Evolutionary conservation across 2,329 filamentous ascomycete species (phyloP).

Genomic region (Coniella lustricola): DNA sequence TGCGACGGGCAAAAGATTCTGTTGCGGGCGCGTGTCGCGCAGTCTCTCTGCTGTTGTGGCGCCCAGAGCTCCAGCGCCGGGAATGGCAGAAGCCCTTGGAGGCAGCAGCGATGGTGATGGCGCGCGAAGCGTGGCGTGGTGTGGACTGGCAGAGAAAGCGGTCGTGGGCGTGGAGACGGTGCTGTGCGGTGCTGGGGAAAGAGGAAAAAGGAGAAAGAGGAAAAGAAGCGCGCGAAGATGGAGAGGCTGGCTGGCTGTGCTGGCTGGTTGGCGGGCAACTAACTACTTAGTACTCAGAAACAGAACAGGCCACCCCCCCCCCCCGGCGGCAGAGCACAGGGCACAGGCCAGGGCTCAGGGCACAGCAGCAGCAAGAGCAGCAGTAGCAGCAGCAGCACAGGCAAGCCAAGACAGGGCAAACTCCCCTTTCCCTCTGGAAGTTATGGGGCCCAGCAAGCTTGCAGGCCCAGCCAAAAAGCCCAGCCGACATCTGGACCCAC

Average conservation of each 20-base stretch:
- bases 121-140: neutral
- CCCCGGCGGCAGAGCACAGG: no score
- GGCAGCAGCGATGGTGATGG: neutral
- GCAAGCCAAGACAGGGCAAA: slow-evolving; percentile 4
- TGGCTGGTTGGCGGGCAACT: no score
- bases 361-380: slow-evolving; percentile 1
- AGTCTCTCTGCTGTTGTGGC: neutral
- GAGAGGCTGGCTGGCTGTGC: no score
- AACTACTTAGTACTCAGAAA: no score
- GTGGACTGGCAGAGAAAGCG: neutral
- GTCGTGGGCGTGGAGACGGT: neutral
- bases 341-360: no score
- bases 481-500: no score
- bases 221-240: slow-evolving; percentile 1
- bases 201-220: neutral
- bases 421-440: slow-evolving; percentile 1
- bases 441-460: slow-evolving; percentile 5
- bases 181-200: neutral
- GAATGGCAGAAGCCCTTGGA: neutral
- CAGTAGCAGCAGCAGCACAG: neutral
- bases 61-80: neutral
- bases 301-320: no score
- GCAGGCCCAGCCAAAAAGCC: no score
- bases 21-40: slow-evolving; percentile 1
- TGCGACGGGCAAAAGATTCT: slow-evolving; percentile 2